Evolutionary conservation across 768 basidiomycete genomes (phyloP).

Genomic region (Macrolepiota dolichaula): DNA sequence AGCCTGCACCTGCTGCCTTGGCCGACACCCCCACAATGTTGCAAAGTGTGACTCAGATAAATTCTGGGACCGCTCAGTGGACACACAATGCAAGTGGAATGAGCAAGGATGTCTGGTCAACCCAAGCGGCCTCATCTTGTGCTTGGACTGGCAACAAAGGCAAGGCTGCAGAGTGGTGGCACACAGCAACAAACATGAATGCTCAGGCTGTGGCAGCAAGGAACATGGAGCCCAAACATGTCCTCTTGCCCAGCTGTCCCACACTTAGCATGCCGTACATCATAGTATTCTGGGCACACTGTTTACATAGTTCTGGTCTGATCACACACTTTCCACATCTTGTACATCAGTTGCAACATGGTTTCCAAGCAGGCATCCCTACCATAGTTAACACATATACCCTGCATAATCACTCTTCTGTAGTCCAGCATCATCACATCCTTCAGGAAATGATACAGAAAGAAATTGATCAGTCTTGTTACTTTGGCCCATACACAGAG

Average conservation of each 20-base stretch:
- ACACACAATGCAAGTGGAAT: not conserved
- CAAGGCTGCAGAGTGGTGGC: constrained; percentile 22
- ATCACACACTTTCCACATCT: constrained; percentile 19
- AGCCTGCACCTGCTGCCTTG: not conserved
- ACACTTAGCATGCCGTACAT: constrained; percentile 26
- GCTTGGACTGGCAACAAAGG: not conserved
- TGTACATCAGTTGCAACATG: constrained; percentile 15
- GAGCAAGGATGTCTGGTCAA: not conserved
- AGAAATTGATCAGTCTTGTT: constrained; percentile 20
- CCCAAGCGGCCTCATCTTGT: not conserved
- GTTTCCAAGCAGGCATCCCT: constrained; percentile 31
- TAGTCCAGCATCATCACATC: not conserved
- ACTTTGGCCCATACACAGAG: constrained; percentile 25
- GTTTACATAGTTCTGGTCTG: constrained; percentile 17
- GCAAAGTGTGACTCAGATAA: not conserved
- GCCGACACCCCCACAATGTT: not conserved
- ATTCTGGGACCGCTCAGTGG: not conserved
- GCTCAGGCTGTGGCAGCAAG: constrained; percentile 35
- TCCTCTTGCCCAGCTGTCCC: constrained; percentile 26
- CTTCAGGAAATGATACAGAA: constrained; percentile 17
- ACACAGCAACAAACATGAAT: constrained; percentile 29
- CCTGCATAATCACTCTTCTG: constrained; percentile 27
- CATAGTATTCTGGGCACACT: constrained; percentile 22
- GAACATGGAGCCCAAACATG: constrained; percentile 36
- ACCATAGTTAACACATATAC: constrained; percentile 20